Conservation (phyloP, 768 basidiomycete genomes). For the Tricholoma furcatifolium region DNA sequence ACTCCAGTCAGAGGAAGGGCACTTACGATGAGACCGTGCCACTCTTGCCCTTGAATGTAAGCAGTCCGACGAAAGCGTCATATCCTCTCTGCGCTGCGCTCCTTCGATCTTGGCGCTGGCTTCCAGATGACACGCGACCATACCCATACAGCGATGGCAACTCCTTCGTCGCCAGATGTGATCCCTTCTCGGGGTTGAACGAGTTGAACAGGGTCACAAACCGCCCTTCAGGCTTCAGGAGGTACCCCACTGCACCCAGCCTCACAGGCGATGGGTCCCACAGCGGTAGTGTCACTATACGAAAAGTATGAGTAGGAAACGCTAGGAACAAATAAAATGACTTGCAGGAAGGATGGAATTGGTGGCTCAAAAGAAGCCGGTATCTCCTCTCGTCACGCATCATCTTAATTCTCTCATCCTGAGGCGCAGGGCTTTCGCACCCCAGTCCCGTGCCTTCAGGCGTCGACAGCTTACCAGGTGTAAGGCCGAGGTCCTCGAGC, state of each 20-base stretch:
- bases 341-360: slow-evolving; percentile 69
- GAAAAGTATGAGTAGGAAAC: not conserved
- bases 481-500: slow-evolving; percentile 13
- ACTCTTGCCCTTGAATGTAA: slow-evolving; percentile 40
- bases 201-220: slow-evolving; percentile 78
- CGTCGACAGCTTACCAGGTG: not conserved
- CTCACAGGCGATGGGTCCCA: slow-evolving; percentile 66
- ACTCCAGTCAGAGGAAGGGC: not conserved
- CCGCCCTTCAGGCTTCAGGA: slow-evolving; percentile 61
- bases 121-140: slow-evolving; percentile 51
- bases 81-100: slow-evolving; percentile 56
- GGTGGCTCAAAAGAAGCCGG: slow-evolving; percentile 61
- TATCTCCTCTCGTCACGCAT: slow-evolving; percentile 65
- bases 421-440: slow-evolving; percentile 38
- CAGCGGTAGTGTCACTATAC: slow-evolving; percentile 59
- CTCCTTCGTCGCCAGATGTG: slow-evolving; percentile 37
- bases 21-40: slow-evolving; percentile 43
- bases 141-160: slow-evolving; percentile 66
- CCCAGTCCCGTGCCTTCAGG: slow-evolving; percentile 20
- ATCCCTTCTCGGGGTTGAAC: slow-evolving; percentile 48
- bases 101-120: slow-evolving; percentile 55
- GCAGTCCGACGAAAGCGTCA: slow-evolving; percentile 51
- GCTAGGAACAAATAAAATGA: slow-evolving; percentile 7
- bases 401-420: slow-evolving; percentile 37
- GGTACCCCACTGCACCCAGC: slow-evolving; percentile 75